Base-by-base conservation (phyloP, 805 yeast species). In the Candida wancherniae region DNA sequence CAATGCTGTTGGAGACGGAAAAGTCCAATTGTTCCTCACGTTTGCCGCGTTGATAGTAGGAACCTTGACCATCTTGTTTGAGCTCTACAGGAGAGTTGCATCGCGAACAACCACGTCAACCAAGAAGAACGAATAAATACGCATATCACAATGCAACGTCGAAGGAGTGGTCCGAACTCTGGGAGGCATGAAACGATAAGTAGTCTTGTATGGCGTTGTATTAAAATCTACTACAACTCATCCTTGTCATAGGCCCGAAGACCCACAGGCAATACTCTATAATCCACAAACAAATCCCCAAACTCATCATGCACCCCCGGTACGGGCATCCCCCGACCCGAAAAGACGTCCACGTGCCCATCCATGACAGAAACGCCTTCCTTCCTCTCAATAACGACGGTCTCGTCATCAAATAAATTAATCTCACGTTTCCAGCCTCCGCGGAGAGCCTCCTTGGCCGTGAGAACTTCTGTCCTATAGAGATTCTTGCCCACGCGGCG, bases 311-410 rank as follows among this genome's bases (percentile, higher is more conserved):
- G 62, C 22, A 67, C 67, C 23, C 61, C 68, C 15, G 48, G 44
- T 4, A 66, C 39, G 2, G 97, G 97, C 97, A 92, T 86, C 15
- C 98, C 98, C 47, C 73, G 79, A 5, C 84, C 87, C 39, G 67
- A 60, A 19, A 90, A 43, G 3, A 68, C 56, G 54, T 92, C 95
- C 6, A 82, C 65, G 43, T 85, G 83, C 3, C 94, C 94, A 47
- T 77, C 63, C 26, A 61, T 42, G 1, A 84, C 77, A 7, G 67
- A 49, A 19, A 60, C 60, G 12, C 88, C 87, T 6, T 46, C 40
- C 1, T 28, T 43, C 36, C 95, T 70, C 21, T 57, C 37, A 3
- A 86, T 31, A 0, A 42, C 45, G 2, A 77, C 54, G 13, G 69
- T 52, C 18, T 61, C 60, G 13, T 64, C 66, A 51, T 84, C 95